These are phyloP conservation scores for Spiromastix sp. DNA, from an alignment of 2,329 filamentous ascomycete genomes.

Conservation along the genomic window DNA sequence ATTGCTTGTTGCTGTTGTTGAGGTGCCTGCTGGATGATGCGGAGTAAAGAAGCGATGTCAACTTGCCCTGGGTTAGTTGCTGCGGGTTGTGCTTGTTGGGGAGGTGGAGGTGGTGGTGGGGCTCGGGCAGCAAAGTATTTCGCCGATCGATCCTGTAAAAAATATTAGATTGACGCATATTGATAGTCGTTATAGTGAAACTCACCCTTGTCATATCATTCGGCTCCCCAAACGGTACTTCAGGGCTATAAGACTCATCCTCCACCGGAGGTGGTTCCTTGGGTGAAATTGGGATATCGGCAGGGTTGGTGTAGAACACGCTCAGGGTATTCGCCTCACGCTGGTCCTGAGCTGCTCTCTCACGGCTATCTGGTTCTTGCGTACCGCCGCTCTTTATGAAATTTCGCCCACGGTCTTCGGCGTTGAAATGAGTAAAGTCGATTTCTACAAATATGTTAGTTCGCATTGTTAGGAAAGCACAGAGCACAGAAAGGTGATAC, in stretches of 20 bases:
- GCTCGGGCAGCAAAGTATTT: constrained; percentile 30
- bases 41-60: constrained; percentile 32
- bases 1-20: constrained; percentile 22
- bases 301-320: constrained; percentile 36
- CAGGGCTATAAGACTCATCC: constrained; percentile 24
- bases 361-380: constrained; percentile 28
- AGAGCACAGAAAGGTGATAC: constrained; percentile 9
- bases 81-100: constrained; percentile 15
- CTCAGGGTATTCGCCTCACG: constrained; percentile 38
- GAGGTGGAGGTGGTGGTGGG: constrained; percentile 18
- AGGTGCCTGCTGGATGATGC: constrained; percentile 26
- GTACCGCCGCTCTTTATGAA: constrained; percentile 34
- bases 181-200: too few relatives aligned
- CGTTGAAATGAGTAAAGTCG: constrained; percentile 26
- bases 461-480: constrained; percentile 8
- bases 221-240: constrained; percentile 33
- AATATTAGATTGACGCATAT: too few relatives aligned
- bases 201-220: constrained; percentile 31
- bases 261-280: constrained; percentile 34
- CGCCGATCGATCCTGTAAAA: constrained; percentile 27
- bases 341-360: constrained; percentile 35
- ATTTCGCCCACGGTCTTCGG: constrained; percentile 25
- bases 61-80: constrained; percentile 16
- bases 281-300: constrained; percentile 36
- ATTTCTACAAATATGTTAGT: constrained; percentile 22